A percentile compares a stretch with the other conserved stretches of the same genome.
phyloP scores from a whole-genome alignment of 1,284 basidiomycete genomes.

The Uromyces viciae-fabae region DNA sequence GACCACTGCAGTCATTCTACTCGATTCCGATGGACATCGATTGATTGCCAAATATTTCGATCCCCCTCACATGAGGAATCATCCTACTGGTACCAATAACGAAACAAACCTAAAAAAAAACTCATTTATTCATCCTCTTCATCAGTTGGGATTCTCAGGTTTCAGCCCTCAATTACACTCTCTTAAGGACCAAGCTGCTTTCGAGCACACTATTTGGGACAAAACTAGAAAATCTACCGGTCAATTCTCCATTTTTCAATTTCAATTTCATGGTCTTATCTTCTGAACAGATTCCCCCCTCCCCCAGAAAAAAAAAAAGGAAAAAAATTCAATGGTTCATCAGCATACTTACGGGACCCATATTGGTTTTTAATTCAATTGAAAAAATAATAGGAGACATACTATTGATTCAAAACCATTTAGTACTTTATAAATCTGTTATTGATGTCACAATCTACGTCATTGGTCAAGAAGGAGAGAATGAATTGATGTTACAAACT shows the following conservation, averaged over 20 bases:
- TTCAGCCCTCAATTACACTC: conserved; percentile 64
- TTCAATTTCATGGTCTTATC: not conserved
- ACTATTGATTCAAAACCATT: conserved; percentile 82
- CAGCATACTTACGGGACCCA: not conserved
- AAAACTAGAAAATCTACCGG: conserved; percentile 90
- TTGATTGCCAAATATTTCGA: conserved; percentile 93
- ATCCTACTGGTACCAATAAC: conserved; percentile 55
- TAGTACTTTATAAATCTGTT: conserved; percentile 89
- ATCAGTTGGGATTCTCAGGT: conserved; percentile 45
- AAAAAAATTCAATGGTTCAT: not conserved
- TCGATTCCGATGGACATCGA: conserved; percentile 89
- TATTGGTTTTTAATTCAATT: not conserved
- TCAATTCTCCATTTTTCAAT: conserved; percentile 57
- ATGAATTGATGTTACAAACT: conserved; percentile 90
- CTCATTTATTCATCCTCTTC: conserved; percentile 13
- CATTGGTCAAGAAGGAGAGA: conserved; percentile 79
- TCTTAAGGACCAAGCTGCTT: conserved; percentile 86
- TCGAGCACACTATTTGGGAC: conserved; percentile 90
- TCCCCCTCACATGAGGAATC: conserved; percentile 63
- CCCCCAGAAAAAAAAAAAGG: not conserved
- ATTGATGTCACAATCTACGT: conserved; percentile 95
- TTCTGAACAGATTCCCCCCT: not conserved
- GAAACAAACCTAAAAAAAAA: conserved; percentile 58
- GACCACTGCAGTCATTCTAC: conserved; percentile 78
- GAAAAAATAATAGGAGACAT: conserved; percentile 70